A percentile compares a stretch with the other conserved stretches of the same genome.
Evolutionary conservation across 495 filamentous ascomycete species (phyloP).

Genomic region (Darksidea phi): DNA sequence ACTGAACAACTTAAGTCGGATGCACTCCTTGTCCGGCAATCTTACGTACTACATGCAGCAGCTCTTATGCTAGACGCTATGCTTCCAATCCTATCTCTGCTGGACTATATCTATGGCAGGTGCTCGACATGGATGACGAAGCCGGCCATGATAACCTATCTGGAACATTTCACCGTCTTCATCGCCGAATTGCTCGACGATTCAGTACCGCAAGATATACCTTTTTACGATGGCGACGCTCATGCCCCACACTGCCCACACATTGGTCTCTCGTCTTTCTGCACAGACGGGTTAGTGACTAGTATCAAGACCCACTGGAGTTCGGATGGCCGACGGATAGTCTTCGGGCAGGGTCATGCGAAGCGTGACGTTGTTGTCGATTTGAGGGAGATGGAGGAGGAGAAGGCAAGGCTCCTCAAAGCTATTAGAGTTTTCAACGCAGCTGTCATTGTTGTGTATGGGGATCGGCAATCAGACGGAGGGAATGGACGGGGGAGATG

Average conservation of each 20-base stretch:
- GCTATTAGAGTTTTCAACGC: neutral
- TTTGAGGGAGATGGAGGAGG: conserved; percentile 40
- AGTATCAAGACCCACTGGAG: conserved; percentile 43
- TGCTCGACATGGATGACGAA: conserved; percentile 24
- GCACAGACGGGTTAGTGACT: conserved; percentile 37
- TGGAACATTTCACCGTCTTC: conserved; percentile 22
- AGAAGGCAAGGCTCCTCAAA: conserved; percentile 26
- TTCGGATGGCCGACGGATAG: conserved; percentile 40
- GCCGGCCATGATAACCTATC: conserved; percentile 11
- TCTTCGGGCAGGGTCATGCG: conserved; percentile 39
- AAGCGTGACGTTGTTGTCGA: conserved; percentile 43
- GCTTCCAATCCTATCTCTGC: conserved; percentile 48
- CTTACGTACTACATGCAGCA: conserved; percentile 46
- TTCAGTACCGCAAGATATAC: neutral
- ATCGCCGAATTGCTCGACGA: conserved; percentile 8
- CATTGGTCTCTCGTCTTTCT: conserved; percentile 36
- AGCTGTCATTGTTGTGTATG: neutral
- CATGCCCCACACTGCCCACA: neutral
- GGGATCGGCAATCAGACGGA: neutral
- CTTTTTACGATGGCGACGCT: conserved; percentile 1
- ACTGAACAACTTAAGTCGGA: conserved; percentile 41
- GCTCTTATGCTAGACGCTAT: conserved; percentile 50
- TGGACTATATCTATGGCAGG: conserved; percentile 55
- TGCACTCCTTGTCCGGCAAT: conserved; percentile 44
- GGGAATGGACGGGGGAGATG: neutral